Percentiles rank a stretch among this genome's conserved stretches.
These are phyloP conservation scores for Cercospora nicotianae DNA, from an alignment of 2,329 filamentous ascomycete genomes.

Conservation along the genomic window DNA sequence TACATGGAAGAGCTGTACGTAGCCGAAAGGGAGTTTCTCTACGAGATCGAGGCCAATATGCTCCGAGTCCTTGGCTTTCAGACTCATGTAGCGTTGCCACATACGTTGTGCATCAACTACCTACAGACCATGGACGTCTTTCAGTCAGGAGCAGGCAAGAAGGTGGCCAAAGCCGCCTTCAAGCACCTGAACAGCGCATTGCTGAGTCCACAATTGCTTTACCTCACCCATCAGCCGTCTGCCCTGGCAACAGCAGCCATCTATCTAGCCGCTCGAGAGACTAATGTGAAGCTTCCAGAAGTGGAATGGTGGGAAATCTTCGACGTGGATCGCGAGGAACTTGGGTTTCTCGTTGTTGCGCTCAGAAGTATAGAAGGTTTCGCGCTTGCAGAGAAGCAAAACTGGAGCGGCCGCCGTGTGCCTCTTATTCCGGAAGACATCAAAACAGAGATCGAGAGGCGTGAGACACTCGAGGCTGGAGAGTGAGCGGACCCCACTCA, in stretches of 20 bases:
- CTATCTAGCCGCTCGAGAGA: constrained; percentile 81
- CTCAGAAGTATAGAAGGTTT: constrained; percentile 77
- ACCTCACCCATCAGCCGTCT: constrained; percentile 87
- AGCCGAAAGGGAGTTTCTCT: constrained; percentile 61
- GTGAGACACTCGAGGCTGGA: constrained; percentile 12
- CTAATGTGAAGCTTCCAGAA: constrained; percentile 74
- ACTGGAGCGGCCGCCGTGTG: constrained; percentile 54
- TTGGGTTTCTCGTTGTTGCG: constrained; percentile 87
- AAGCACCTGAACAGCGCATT: constrained; percentile 84
- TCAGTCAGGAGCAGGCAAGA: constrained; percentile 43
- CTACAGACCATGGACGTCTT: constrained; percentile 81
- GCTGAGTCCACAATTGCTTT: constrained; percentile 83
- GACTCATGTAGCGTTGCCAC: constrained; percentile 80
- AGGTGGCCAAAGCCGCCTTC: constrained; percentile 65
- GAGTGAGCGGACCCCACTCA: neutral
- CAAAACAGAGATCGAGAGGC: constrained; percentile 57
- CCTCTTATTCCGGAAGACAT: constrained; percentile 61
- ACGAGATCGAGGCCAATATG: constrained; percentile 74
- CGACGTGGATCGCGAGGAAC: constrained; percentile 88
- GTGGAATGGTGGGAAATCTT: constrained; percentile 98
- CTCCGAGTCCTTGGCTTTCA: constrained; percentile 77
- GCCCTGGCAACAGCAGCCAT: constrained; percentile 83
- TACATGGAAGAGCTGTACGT: constrained; percentile 73
- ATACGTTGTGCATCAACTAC: constrained; percentile 86
- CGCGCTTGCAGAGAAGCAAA: constrained; percentile 59